phyloP scores from a whole-genome alignment of 768 basidiomycete genomes.

The Hypholoma sublateritium region DNA sequence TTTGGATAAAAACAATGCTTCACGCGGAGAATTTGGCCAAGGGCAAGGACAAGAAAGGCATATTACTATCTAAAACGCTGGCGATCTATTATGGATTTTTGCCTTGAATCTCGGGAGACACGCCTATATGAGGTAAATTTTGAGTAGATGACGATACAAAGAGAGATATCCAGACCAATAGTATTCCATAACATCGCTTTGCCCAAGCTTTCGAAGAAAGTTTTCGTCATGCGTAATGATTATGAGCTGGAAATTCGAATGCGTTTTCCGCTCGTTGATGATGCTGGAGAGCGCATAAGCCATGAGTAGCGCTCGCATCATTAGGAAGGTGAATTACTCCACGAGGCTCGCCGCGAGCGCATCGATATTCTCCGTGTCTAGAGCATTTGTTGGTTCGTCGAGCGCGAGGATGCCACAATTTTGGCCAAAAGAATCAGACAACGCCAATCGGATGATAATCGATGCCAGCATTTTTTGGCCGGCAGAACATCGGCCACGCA shows the following conservation, averaged over 20 bases:
- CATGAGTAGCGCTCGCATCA: background rate
- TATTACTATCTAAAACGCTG: constrained; percentile 57
- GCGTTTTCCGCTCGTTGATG: constrained; percentile 87
- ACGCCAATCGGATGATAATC: constrained; percentile 94
- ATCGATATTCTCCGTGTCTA: constrained; percentile 95
- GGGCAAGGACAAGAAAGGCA: background rate
- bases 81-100: constrained; percentile 78
- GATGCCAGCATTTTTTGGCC: constrained; percentile 99
- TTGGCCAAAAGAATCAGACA: constrained; percentile 96
- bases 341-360: constrained; percentile 89
- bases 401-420: constrained; percentile 97
- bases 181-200: constrained; percentile 90
- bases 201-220: constrained; percentile 88
- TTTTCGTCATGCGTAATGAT: constrained; percentile 98
- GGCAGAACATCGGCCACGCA: constrained; percentile 97
- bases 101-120: constrained; percentile 65
- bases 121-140: constrained; percentile 53
- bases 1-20: constrained; percentile 2
- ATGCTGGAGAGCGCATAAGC: constrained; percentile 52
- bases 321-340: constrained; percentile 58
- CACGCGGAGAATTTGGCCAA: constrained; percentile 5
- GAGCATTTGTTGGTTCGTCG: constrained; percentile 97
- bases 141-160: constrained; percentile 1
- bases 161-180: constrained; percentile 67
- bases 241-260: constrained; percentile 94